phyloP scores from a whole-genome alignment of 176 grass and related monocot genomes.

The Oryza coarctata region DNA sequence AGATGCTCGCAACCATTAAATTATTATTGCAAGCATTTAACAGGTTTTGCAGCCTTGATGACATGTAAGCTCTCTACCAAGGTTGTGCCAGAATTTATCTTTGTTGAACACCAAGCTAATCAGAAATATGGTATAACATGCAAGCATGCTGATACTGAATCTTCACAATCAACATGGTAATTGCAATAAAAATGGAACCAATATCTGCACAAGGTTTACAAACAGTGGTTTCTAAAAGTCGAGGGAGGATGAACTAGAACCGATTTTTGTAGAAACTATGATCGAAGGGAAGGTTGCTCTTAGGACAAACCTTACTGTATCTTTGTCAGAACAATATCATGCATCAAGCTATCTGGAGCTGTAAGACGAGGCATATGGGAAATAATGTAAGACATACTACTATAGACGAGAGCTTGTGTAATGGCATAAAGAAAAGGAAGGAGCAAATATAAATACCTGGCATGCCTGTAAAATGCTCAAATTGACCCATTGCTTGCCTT shows the following conservation, averaged over 20 bases:
- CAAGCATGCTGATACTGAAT: not conserved
- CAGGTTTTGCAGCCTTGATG: conserved; percentile 10
- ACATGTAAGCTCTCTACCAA: not conserved
- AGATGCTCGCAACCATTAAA: not conserved
- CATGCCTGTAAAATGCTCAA: conserved; percentile 85
- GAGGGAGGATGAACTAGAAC: not conserved
- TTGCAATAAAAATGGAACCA: not conserved
- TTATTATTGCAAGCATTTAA: not conserved
- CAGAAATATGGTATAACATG: not conserved
- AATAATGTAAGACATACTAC: conserved; percentile 47
- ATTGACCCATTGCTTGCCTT: conserved; percentile 91
- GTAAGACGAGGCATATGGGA: conserved; percentile 42
- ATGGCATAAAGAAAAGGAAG: not conserved
- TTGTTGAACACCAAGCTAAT: not conserved
- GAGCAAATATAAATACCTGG: conserved; percentile 60
- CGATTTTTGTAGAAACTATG: conserved; percentile 16
- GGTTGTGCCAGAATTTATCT: not conserved
- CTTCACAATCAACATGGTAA: not conserved
- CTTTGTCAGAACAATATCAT: conserved; percentile 74
- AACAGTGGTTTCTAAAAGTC: not conserved
- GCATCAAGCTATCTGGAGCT: conserved; percentile 79
- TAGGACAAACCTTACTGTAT: conserved; percentile 53
- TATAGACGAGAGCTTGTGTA: not conserved
- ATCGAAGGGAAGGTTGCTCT: conserved; percentile 23
- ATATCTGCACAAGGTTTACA: not conserved